Percentiles rank a stretch among this genome's conserved stretches.
Conservation (phyloP, 2,329 filamentous ascomycete genomes). For the Cyanodermella asteris region DNA sequence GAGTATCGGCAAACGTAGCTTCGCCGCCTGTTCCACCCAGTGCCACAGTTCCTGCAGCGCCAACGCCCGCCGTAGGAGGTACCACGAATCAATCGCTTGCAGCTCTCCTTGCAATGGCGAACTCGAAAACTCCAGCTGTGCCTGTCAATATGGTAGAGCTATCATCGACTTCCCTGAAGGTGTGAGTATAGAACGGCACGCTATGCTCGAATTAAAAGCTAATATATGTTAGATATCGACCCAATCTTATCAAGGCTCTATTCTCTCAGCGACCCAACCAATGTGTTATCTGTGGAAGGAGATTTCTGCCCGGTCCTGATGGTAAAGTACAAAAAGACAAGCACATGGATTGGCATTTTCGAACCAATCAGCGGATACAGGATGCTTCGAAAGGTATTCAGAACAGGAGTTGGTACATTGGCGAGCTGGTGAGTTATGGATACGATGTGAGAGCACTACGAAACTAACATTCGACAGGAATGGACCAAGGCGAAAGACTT, state of each 20-base stretch:
- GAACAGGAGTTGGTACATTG: constrained; percentile 86
- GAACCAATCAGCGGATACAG: constrained; percentile 68
- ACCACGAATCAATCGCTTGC: constrained; percentile 13
- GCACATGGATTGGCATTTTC: constrained; percentile 97
- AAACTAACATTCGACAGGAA: constrained; percentile 32
- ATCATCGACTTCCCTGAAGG: constrained; percentile 47
- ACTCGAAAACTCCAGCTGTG: constrained; percentile 15
- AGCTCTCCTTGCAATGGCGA: constrained; percentile 10
- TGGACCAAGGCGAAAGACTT: constrained; percentile 78
- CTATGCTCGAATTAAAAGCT: constrained; percentile 5
- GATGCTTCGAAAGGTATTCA: constrained; percentile 72
- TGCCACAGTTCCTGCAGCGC: no score
- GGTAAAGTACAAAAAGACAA: constrained; percentile 70
- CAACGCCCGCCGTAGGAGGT: no score
- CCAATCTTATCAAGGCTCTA: constrained; percentile 48
- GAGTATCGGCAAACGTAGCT: constrained; percentile 13
- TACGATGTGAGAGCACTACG: constrained; percentile 7
- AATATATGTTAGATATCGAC: constrained; percentile 36
- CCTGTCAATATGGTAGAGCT: constrained; percentile 33
- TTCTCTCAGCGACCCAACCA: constrained; percentile 69
- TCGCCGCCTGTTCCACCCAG: constrained; percentile 17
- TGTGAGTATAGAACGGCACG: constrained; percentile 28
- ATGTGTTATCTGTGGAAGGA: constrained; percentile 76
- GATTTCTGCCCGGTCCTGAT: constrained; percentile 56
- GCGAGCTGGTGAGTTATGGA: constrained; percentile 48